Evolutionary conservation across 495 filamentous ascomycete species (phyloP), one percentile per base, ranked within the genome.

Genomic region (Lineolata rhizophorae): DNA sequence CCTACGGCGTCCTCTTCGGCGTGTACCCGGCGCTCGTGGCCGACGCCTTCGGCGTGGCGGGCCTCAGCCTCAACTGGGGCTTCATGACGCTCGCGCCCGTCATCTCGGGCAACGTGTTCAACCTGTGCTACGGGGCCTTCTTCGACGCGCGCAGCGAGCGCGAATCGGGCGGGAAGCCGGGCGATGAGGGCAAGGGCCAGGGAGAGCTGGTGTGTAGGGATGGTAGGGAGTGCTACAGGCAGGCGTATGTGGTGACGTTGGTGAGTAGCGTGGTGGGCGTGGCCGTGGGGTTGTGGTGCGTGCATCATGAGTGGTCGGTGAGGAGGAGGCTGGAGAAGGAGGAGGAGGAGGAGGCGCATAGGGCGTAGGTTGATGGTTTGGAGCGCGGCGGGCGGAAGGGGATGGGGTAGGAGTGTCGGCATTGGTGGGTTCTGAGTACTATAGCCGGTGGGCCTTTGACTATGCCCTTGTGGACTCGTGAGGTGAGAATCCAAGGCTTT

Each of bases 1-100:
- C 71, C 3, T 97, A 97, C 54, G 87, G 87, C 0, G 80, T 92
- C 43, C 62, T 95, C 2, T 95, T 94, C 46, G 87, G 90, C 42
- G 82, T 91, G 32, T 93, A 77, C 55, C 90, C 87, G 5, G 78
- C 90, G 1, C 68, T 97, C 30, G 75, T 83, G 2, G 77, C 84
- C 9, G 84, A 95, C 45, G 71, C 76, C 2, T 97, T 97, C 49
- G 87, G 90, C 18, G 70, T 93, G 22, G 60, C 68, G 37, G 84
- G 87, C n/a, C 59, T 97, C 13, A 45, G 40, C 12, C 39, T 51
- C 17, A 59, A 57, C 51, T 97, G 85, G 81, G 87, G 87, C 20
- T 73, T 70, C 41, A 92, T 97, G 76, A 94, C 77, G 0, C 55
- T 95, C 12, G 67, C 74, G 9, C 82, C 84, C 0, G 74, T 91